A percentile compares a stretch with the other conserved stretches of the same genome.
These are phyloP conservation scores for Hibiscus mutabilis DNA, from an alignment of 345 rosid species.

Conservation along the genomic window DNA sequence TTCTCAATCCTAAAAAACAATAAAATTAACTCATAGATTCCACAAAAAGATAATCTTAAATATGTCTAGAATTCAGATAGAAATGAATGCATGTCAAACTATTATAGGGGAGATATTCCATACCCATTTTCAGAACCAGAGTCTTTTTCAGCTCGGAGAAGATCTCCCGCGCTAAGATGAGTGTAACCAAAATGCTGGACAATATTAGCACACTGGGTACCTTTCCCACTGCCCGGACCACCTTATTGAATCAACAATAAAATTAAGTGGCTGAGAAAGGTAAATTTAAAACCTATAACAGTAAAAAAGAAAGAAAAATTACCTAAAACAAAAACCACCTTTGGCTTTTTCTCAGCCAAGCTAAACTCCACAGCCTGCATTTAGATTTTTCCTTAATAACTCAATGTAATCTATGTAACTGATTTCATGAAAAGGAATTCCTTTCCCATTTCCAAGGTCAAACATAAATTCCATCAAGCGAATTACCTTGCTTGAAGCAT, in stretches of 20 bases:
- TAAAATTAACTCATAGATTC: neutral
- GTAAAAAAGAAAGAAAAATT: slow-evolving; percentile 9
- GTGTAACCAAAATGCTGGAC: slow-evolving; percentile 58
- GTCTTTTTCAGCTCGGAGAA: slow-evolving; percentile 56
- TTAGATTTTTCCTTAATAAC: neutral
- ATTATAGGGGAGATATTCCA: neutral
- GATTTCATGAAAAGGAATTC: neutral
- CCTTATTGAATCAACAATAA: slow-evolving; percentile 35
- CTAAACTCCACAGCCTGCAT: slow-evolving; percentile 43
- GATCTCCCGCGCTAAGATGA: slow-evolving; percentile 83
- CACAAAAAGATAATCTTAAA: neutral
- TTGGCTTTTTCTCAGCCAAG: slow-evolving; percentile 50
- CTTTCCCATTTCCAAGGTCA: neutral
- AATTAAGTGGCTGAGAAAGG: neutral
- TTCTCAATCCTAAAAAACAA: neutral
- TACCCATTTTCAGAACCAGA: slow-evolving; percentile 82
- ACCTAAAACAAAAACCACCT: slow-evolving; percentile 88
- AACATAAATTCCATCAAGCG: neutral
- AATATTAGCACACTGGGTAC: slow-evolving; percentile 69
- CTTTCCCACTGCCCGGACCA: slow-evolving; percentile 92
- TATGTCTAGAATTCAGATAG: neutral
- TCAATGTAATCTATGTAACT: neutral
- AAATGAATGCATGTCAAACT: neutral
- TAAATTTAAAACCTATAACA: neutral
- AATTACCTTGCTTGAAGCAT: slow-evolving; percentile 40